Base-by-base conservation (phyloP, 371 early-diverging fungal genomes). In the Lichtheimia corymbifera region DNA sequence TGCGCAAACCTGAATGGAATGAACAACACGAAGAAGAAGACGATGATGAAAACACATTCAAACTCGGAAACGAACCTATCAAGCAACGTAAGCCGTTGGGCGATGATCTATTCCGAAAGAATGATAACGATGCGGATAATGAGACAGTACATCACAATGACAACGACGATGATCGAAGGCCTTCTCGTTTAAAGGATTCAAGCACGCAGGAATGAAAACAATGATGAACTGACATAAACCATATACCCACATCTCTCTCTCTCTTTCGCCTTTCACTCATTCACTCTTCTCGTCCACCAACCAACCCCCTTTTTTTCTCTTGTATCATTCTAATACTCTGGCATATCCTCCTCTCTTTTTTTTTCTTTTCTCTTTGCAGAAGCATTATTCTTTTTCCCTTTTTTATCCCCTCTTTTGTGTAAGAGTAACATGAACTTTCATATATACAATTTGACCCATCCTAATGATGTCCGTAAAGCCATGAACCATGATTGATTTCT, bases 1-100 rank as follows among this genome's bases (percentile, higher is more conserved):
- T 81, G 79, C 73, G 82, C 57, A 81, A 81, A 58, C 82, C 82
- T 14, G 79, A 78, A 41, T 81, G 82, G 82, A 75, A 70, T 45
- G 80, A 77, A 50, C 64, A 64, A 40, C 52, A 66, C 7, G 72
- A 74, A 24, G 65, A 71, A 43, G 63, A 66, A 43, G 64, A 65
- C 15, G 64, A 64, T 12, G 49, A 58, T 41, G 56, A 47, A 22
- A 35, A 35, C 35, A 22, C 47, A 47, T 47, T 47, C 22, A 47
- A 47, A 22, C 47, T 18, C 6, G n/a, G 47, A 22, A 47, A 47
- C 11, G 47, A 47, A 47, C 47, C 47, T 18, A n/a, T 22, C 18
- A 47, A 47, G 47, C 35, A 35, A 11, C 47, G 47, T 2, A 47
- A 47, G 11, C 47, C 47, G 22, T 22, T 47, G 7, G 47, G 47